Evolutionary conservation across 2,329 filamentous ascomycete species (phyloP).

Genomic region (Phyllosticta ampelicida): DNA sequence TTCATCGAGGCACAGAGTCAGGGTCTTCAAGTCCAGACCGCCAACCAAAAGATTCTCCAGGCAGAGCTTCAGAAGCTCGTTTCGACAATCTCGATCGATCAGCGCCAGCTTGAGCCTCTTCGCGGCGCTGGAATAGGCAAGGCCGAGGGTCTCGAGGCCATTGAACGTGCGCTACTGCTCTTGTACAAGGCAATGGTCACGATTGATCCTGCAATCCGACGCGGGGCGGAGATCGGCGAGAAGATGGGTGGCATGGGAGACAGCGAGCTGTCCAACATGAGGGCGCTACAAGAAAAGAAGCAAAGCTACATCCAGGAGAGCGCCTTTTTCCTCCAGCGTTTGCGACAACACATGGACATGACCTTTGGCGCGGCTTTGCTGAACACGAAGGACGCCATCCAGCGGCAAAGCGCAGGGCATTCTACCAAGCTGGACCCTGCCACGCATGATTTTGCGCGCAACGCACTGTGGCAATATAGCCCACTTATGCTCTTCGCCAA

Average conservation of each 20-base stretch:
- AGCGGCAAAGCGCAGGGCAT: slow-evolving; percentile 36
- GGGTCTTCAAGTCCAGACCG: slow-evolving; percentile 90
- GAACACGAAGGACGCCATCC: slow-evolving; percentile 54
- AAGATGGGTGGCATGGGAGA: slow-evolving; percentile 50
- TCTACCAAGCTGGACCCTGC: slow-evolving; percentile 52
- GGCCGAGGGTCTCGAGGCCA: slow-evolving; percentile 58
- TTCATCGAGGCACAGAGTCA: slow-evolving; percentile 97
- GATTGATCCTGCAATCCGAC: slow-evolving; percentile 72
- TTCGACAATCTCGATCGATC: slow-evolving; percentile 79
- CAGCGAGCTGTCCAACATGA: slow-evolving; percentile 72
- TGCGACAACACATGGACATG: slow-evolving; percentile 71
- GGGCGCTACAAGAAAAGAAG: slow-evolving; percentile 88
- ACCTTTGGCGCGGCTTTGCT: slow-evolving; percentile 69
- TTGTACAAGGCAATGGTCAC: slow-evolving; percentile 89
- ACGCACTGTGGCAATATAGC: slow-evolving; percentile 75
- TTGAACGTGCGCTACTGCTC: slow-evolving; percentile 66
- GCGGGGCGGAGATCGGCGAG: slow-evolving; percentile 22
- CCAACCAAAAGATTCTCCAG: slow-evolving; percentile 89
- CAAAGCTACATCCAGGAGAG: slow-evolving; percentile 75
- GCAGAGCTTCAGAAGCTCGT: slow-evolving; percentile 83
- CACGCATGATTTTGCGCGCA: slow-evolving; percentile 61
- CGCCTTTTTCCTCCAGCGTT: slow-evolving; percentile 61
- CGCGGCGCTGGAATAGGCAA: slow-evolving; percentile 63
- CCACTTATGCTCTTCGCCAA: slow-evolving; percentile 79
- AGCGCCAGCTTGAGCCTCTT: slow-evolving; percentile 62